Evolutionary conservation across 1,284 basidiomycete species (phyloP).

Genomic region (Ustilago bromivora): DNA sequence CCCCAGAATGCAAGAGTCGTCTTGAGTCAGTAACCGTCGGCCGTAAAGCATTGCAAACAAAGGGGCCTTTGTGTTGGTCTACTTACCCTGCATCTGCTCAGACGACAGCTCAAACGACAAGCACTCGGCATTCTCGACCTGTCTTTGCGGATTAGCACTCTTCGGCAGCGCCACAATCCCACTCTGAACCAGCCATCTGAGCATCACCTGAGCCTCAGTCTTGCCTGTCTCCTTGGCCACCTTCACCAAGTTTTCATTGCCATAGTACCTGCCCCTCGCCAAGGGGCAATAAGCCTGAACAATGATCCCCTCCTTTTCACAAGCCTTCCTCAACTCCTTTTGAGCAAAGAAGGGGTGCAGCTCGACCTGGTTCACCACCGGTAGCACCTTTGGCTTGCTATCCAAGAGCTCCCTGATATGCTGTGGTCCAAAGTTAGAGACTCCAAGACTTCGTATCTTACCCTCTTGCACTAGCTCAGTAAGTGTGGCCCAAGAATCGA

Average conservation of each 20-base stretch:
- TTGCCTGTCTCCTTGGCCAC: constrained; percentile 74
- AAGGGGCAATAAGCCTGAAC: constrained; percentile 87
- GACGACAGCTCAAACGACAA: constrained; percentile 78
- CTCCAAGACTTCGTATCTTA: constrained; percentile 73
- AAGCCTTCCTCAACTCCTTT: constrained; percentile 78
- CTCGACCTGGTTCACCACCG: constrained; percentile 63
- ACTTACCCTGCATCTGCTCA: constrained; percentile 74
- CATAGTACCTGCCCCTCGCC: constrained; percentile 77
- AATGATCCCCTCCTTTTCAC: constrained; percentile 78
- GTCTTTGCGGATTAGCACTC: constrained; percentile 76
- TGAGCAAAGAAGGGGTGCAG: constrained; percentile 70
- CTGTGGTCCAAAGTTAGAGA: constrained; percentile 70
- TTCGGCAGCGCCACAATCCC: constrained; percentile 56
- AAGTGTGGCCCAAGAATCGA: constrained; percentile 57
- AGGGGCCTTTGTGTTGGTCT: background rate
- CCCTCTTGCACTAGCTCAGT: constrained; percentile 55
- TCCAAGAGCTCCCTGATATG: constrained; percentile 54
- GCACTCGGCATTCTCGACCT: constrained; percentile 78
- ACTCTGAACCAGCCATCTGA: constrained; percentile 81
- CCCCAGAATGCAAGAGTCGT: too few species aligned
- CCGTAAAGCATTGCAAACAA: too few species aligned
- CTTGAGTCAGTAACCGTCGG: too few species aligned
- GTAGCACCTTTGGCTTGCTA: constrained; percentile 47
- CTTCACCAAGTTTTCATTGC: constrained; percentile 44
- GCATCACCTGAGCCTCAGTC: constrained; percentile 78